Conservation (phyloP, 2,329 filamentous ascomycete genomes). For the Ceratocystis cacaofunesta region DNA sequence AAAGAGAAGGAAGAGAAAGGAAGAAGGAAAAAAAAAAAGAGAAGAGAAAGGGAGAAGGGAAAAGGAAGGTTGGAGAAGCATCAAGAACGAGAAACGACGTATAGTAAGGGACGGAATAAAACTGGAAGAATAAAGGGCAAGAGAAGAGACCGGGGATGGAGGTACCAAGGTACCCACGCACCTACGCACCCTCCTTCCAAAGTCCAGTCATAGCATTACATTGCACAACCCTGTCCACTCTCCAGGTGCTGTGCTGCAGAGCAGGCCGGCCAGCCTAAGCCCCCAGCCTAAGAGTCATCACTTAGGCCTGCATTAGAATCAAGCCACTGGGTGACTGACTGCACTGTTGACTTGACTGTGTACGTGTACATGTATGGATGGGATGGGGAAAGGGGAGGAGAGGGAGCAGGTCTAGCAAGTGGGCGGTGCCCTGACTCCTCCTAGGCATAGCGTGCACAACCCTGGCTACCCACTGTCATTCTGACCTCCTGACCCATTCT, state of each 20-base stretch:
- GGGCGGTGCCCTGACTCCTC: not conserved
- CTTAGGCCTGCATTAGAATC: not conserved
- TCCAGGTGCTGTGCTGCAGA: too few relatives aligned
- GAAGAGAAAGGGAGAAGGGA: conserved; percentile 12
- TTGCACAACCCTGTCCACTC: not conserved
- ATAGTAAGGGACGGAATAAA: conserved; percentile 18
- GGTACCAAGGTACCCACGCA: not conserved
- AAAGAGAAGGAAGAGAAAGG: conserved; percentile 17
- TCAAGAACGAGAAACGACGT: conserved; percentile 16
- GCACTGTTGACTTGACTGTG: not conserved
- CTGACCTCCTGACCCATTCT: not conserved
- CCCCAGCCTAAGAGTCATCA: not conserved
- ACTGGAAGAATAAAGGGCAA: not conserved
- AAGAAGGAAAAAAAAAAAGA: conserved; percentile 19
- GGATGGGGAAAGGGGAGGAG: not conserved
- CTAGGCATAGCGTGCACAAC: not conserved
- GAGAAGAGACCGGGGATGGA: not conserved
- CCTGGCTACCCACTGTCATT: not conserved
- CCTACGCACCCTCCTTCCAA: not conserved
- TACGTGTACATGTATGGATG: too few relatives aligned
- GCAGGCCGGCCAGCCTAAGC: not conserved
- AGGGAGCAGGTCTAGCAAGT: not conserved
- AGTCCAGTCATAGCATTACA: conserved; percentile 2
- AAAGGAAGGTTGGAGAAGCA: conserved; percentile 20
- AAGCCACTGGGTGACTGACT: too few relatives aligned